Percentiles rank a stretch among this genome's conserved stretches.
These are phyloP conservation scores for Oryza nivara DNA, from an alignment of 176 grass and related monocot species.

Conservation along the genomic window DNA sequence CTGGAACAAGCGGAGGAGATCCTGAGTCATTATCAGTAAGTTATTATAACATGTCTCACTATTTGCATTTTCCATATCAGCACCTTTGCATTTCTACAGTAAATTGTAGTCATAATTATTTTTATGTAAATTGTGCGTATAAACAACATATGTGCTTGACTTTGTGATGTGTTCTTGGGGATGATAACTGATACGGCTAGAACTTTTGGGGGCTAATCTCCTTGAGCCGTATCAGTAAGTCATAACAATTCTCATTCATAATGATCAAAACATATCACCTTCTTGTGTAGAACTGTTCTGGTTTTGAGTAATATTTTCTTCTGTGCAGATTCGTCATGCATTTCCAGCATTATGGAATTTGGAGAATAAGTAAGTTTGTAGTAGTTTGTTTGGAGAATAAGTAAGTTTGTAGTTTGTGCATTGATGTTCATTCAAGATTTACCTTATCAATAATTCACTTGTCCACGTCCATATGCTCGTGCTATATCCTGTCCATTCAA, in stretches of 20 bases:
- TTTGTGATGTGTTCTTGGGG: background rate
- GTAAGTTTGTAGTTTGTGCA: conserved; percentile 66
- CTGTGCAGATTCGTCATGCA: conserved; percentile 76
- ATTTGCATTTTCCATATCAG: conserved; percentile 7
- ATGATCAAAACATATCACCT: background rate
- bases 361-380: conserved; percentile 86
- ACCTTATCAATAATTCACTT: conserved; percentile 17
- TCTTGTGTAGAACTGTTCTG: conserved; percentile 17
- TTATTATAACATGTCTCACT: conserved; percentile 31
- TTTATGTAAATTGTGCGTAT: conserved; percentile 10
- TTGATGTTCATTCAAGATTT: conserved; percentile 16
- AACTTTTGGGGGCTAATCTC: too few relatives aligned
- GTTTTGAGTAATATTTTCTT: conserved; percentile 44
- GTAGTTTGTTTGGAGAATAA: conserved; percentile 64
- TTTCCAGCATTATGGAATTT: conserved; percentile 97
- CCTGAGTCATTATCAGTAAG: conserved; percentile 92
- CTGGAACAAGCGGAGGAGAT: conserved; percentile 93
- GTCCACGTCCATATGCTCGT: conserved; percentile 6
- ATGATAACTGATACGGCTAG: conserved; percentile 8
- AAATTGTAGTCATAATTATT: background rate
- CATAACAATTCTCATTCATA: background rate
- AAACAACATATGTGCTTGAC: background rate
- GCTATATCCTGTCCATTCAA: background rate
- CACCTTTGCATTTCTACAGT: background rate
- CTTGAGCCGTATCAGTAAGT: background rate